Evolutionary conservation across 148 eudicot species (phyloP), one percentile per base, ranked within the genome.

Genomic region (Mesembryanthemum crystallinum): DNA sequence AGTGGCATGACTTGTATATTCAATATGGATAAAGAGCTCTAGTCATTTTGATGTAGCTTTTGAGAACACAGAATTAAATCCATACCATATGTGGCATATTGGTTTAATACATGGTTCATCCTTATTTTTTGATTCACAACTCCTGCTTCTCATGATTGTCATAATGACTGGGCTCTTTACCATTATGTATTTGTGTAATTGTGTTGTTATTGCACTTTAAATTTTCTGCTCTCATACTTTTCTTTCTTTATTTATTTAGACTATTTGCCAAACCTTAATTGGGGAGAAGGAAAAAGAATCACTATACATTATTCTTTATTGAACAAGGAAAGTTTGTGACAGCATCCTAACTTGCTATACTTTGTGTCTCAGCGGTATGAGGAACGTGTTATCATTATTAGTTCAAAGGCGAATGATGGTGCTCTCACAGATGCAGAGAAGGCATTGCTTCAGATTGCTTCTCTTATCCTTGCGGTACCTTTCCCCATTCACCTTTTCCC

Each of bases 361-460:
- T 74, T 79, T 83, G 73, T 86, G 77, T 58, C 29, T 64, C 90
- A 93, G 98, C 84, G 94, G 42, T 83, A 88, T 65, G 98, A 93
- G 82, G 98, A 93, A 67, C 90, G 98, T 75, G 94, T 93, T 35
- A 88, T 93, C 60, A 93, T 93, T 70, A 89, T 93, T 77, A 91
- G 90, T 66, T 91, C 97, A 30, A 89, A 88, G 75, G 90, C 87
- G 80, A 89, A 86, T 65, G 92, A 84, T 60, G 76, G 80, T 47
- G 74, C 71, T 20, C 76, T 87, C 66, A 83, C 92, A 61, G 92
- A 89, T 81, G 94, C 98, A 27, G 98, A 93, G 83, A 88, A 81
- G 81, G 98, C 97, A 10, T 85, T 93, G 75, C 92, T 80, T 83
- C 92, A 86, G 69, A 91, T 93, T 73, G 89, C 91, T 28, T 67